Percentiles rank a stretch among this genome's conserved stretches.
Evolutionary conservation across 345 rosid genomes (phyloP).

Genomic region (Iberis pinnata): DNA sequence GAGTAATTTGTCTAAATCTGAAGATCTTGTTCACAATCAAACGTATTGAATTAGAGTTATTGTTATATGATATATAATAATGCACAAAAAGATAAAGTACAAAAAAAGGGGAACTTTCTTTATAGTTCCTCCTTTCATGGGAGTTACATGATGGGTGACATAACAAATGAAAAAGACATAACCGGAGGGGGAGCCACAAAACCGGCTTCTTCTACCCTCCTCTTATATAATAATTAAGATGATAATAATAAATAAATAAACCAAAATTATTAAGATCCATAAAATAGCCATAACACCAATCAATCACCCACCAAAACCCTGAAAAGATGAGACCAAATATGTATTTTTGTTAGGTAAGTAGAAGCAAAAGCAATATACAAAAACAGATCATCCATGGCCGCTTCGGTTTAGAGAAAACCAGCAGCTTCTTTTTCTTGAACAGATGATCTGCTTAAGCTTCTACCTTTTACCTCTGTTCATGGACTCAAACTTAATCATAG

Average conservation of each 20-base stretch:
- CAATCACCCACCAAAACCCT: slow-evolving; percentile 25
- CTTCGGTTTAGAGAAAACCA: slow-evolving; percentile 22
- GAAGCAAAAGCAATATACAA: slow-evolving; percentile 33
- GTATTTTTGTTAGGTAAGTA: background rate
- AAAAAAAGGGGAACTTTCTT: too few species aligned
- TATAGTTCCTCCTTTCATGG: too few species aligned
- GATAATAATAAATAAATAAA: slow-evolving; percentile 12
- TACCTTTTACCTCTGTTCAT: slow-evolving; percentile 15
- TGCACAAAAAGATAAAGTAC: too few species aligned
- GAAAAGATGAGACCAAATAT: slow-evolving; percentile 18
- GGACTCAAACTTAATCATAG: slow-evolving; percentile 21
- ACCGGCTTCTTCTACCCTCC: slow-evolving; percentile 22
- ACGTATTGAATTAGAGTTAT: background rate
- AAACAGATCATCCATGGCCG: slow-evolving; percentile 32
- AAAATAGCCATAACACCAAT: background rate
- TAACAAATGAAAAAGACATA: slow-evolving; percentile 9
- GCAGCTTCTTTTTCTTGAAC: slow-evolving; percentile 25
- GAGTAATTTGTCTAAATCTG: too few species aligned
- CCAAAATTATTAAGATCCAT: slow-evolving; percentile 13
- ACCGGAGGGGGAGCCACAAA: slow-evolving; percentile 30
- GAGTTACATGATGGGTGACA: too few species aligned
- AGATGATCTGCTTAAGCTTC: slow-evolving; percentile 31
- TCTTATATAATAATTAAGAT: slow-evolving; percentile 14
- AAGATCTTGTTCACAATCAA: too few species aligned
- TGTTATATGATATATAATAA: too few species aligned